Percentiles rank a stretch among this genome's conserved stretches.
Conservation (phyloP, 345 rosid species). For the Capsella bursapastoris region DNA sequence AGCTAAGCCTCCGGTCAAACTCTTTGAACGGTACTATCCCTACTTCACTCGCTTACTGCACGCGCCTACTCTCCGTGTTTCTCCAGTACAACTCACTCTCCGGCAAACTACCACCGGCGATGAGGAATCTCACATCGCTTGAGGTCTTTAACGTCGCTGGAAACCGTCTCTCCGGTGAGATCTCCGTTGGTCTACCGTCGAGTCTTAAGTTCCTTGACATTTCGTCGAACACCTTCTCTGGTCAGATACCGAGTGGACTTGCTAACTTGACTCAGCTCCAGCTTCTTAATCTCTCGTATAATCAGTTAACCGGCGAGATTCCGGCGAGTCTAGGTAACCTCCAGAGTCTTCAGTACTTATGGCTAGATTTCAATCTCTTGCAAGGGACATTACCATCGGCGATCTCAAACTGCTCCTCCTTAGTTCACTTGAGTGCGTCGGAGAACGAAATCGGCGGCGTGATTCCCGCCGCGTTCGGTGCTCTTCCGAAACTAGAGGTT, state of each 20-base stretch:
- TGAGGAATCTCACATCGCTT: slow-evolving; percentile 65
- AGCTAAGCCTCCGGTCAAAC: slow-evolving; percentile 79
- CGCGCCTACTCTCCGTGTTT: slow-evolving; percentile 69
- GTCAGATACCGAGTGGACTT: slow-evolving; percentile 59
- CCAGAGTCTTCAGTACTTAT: slow-evolving; percentile 68
- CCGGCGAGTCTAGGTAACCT: slow-evolving; percentile 71
- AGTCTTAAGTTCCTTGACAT: slow-evolving; percentile 67
- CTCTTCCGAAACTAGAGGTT: slow-evolving; percentile 67
- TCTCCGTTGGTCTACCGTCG: slow-evolving; percentile 53
- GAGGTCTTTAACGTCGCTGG: slow-evolving; percentile 66
- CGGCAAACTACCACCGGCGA: slow-evolving; percentile 66
- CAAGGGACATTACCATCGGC: slow-evolving; percentile 88
- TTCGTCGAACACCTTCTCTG: slow-evolving; percentile 78
- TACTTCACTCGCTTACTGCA: slow-evolving; percentile 68
- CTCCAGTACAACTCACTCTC: slow-evolving; percentile 88
- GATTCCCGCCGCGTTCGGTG: slow-evolving; percentile 74
- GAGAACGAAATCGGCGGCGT: slow-evolving; percentile 74
- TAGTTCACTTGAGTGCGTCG: slow-evolving; percentile 74
- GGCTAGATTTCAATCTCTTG: slow-evolving; percentile 71
- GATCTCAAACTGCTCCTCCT: slow-evolving; percentile 76
- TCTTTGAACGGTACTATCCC: slow-evolving; percentile 78
- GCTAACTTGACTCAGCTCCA: slow-evolving; percentile 64
- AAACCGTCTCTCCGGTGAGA: slow-evolving; percentile 74
- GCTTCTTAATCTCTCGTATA: slow-evolving; percentile 79
- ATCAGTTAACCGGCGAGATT: slow-evolving; percentile 71